These are phyloP conservation scores for Annulohypoxylon nitens DNA, from an alignment of 495 filamentous ascomycete species.

Conservation along the genomic window DNA sequence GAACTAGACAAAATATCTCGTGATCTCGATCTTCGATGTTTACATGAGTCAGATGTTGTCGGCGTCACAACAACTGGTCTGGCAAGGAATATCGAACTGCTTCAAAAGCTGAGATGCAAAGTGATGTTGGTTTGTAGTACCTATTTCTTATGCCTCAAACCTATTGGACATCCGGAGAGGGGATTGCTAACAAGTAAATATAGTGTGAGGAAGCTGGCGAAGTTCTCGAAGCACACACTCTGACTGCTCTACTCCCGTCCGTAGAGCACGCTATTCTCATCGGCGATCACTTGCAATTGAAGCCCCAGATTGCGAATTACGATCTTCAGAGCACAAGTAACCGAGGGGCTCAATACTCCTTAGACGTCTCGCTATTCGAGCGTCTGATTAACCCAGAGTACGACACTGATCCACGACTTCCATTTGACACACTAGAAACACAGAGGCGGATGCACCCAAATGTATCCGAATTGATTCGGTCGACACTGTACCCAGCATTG, in stretches of 20 bases:
- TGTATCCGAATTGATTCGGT: slow-evolving; percentile 72
- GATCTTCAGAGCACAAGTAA: slow-evolving; percentile 70
- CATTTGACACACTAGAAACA: slow-evolving; percentile 69
- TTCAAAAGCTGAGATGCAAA: slow-evolving; percentile 72
- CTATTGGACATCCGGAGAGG: neutral
- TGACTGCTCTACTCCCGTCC: slow-evolving; percentile 76
- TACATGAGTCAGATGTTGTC: slow-evolving; percentile 71
- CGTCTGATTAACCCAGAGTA: slow-evolving; percentile 66
- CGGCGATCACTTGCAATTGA: slow-evolving; percentile 80
- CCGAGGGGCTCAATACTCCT: slow-evolving; percentile 65
- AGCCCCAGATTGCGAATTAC: slow-evolving; percentile 76
- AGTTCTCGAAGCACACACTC: slow-evolving; percentile 77
- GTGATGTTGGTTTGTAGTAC: slow-evolving; percentile 63
- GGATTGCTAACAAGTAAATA: neutral
- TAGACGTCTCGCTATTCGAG: slow-evolving; percentile 80
- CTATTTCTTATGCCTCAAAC: neutral
- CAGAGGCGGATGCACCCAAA: slow-evolving; percentile 85
- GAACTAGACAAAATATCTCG: slow-evolving; percentile 54
- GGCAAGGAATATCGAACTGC: slow-evolving; percentile 72
- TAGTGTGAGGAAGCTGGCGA: slow-evolving; percentile 82
- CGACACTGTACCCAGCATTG: slow-evolving; percentile 74
- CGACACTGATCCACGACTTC: slow-evolving; percentile 57
- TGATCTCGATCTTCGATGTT: slow-evolving; percentile 66
- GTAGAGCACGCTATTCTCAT: slow-evolving; percentile 82
- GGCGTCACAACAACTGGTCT: slow-evolving; percentile 82